These are phyloP conservation scores for Rhodotorula sphaerocarpa DNA, from an alignment of 768 basidiomycete species.

Conservation along the genomic window DNA sequence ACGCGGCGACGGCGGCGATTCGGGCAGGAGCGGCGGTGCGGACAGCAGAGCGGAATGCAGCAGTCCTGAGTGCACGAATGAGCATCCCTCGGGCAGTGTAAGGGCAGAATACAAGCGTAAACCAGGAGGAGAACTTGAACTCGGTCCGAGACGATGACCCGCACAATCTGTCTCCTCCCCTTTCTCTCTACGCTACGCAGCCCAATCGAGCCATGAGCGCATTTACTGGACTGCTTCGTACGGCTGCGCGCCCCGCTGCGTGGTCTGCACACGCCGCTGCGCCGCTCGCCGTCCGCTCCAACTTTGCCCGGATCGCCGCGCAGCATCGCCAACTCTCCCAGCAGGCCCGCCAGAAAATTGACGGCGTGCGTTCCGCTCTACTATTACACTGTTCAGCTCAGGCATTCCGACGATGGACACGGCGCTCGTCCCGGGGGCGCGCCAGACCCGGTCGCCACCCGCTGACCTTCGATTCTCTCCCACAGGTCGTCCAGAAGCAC, in stretches of 20 bases:
- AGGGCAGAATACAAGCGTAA: no score
- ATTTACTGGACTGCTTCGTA: no score
- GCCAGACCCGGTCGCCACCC: background rate
- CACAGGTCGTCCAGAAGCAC: conserved; percentile 57
- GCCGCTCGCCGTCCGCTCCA: conserved; percentile 7
- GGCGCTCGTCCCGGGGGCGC: background rate
- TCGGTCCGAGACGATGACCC: no score
- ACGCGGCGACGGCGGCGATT: background rate
- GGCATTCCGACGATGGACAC: no score
- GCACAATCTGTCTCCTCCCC: no score
- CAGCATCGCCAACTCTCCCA: conserved; percentile 18
- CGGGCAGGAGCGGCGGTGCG: background rate
- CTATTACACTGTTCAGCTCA: no score
- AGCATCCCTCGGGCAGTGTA: background rate
- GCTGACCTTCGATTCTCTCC: background rate
- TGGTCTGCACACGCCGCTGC: background rate
- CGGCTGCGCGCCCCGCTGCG: background rate
- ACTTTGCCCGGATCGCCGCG: conserved; percentile 2
- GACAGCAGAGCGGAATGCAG: background rate
- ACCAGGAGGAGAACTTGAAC: no score
- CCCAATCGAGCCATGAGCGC: no score
- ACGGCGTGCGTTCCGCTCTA: conserved; percentile 10
- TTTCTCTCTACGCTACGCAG: no score
- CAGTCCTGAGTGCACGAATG: conserved; percentile 3
- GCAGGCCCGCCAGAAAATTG: conserved; percentile 22